A percentile compares a stretch with the other conserved stretches of the same genome.
phyloP scores from a whole-genome alignment of 2,329 filamentous ascomycete genomes.

The Fusarium mexicanum region DNA sequence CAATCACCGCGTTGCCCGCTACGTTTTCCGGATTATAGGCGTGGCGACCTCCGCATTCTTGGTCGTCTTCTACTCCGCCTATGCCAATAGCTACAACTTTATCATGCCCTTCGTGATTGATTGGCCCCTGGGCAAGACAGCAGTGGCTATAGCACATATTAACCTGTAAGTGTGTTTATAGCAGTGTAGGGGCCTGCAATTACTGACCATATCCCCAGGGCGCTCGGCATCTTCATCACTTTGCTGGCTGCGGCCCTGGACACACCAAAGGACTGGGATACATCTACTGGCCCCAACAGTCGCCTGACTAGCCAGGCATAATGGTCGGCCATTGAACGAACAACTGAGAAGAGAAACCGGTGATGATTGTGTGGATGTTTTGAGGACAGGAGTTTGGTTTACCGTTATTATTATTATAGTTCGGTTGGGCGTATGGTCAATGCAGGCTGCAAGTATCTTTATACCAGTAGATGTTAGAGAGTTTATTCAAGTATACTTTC shows the following conservation, averaged over 20 bases:
- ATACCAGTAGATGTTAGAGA: background rate
- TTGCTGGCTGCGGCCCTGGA: conserved; percentile 31
- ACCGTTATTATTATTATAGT: conserved; percentile 3
- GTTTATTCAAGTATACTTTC: background rate
- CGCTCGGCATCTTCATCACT: conserved; percentile 33
- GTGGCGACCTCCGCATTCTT: conserved; percentile 36
- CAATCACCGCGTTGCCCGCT: conserved; percentile 21
- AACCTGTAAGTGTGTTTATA: conserved; percentile 37
- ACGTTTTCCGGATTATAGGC: conserved; percentile 40
- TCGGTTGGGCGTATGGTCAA: background rate
- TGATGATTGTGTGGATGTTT: background rate
- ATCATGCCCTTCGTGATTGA: background rate
- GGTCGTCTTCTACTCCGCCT: conserved; percentile 11
- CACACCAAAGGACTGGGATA: background rate
- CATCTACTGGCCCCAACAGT: background rate
- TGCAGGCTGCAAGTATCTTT: conserved; percentile 10
- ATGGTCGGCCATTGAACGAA: background rate
- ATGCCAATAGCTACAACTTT: conserved; percentile 3
- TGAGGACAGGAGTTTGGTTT: background rate
- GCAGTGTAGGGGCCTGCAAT: background rate
- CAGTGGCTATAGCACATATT: conserved; percentile 32
- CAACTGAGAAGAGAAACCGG: background rate
- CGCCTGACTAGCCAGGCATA: background rate
- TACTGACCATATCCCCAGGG: conserved; percentile 29
- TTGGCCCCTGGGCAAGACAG: background rate